Base-by-base conservation (phyloP, 345 rosid genomes). In the Euphorbia peplus region DNA sequence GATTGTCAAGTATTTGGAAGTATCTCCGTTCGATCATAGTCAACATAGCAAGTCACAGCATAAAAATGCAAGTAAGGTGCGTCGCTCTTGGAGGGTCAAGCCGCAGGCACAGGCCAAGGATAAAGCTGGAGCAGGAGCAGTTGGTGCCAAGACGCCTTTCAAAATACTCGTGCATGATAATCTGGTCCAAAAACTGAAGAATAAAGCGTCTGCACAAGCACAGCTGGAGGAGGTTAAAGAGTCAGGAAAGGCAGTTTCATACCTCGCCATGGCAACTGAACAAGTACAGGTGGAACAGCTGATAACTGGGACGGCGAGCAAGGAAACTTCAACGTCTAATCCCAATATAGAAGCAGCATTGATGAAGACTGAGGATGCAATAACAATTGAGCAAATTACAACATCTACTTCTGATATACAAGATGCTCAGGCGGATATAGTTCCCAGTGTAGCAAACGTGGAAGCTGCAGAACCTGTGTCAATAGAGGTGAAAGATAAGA, bases 1-100 rank as follows among this genome's bases (percentile, higher is more conserved):
- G 48, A 61, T 39, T 15, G n/a, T 24, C 0, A 61, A 61, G 50
- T 61, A 37, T 47, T 41, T 61, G 32, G 65, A 61, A 39, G 24
- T 25, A 21, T 61, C 21, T 55, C 60, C 60, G 12, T 24, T 55
- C 12, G 60, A 24, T 55, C 60, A 55, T 19, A 32, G 32, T 55
- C 30, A 30, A 22, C 4, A 18, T 26, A 55, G 32, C 26, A 7
- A 55, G 12, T 21, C 50, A 41, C 65, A 28, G 7, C 48, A 41
- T 22, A 4, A 1, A 44, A 13, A n/a, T n/a, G 21, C 2, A 21
- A 22, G 65, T 14, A 41, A 10, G 14, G 2, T n/a, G 29, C 8
- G 41, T 37, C 48, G 0, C 28, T 25, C 65, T 61, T 18, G 32
- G 65, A 61, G 4, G 48, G n/a, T 25, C 14, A 41, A 37, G 19